Conservation (phyloP, 805 yeast genomes). For the Scheffersomyces ergatensis region DNA sequence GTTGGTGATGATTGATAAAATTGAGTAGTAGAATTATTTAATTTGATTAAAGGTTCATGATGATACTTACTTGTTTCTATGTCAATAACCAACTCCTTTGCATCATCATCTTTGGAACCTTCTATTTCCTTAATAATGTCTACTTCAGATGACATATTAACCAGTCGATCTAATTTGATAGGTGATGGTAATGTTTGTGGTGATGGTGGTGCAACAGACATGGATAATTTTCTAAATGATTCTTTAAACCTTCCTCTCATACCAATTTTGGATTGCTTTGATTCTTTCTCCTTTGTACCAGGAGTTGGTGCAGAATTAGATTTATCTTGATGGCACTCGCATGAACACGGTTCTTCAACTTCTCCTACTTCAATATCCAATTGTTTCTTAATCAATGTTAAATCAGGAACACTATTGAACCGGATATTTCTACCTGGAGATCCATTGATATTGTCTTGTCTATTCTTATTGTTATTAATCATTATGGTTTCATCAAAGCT, state of each 20-base stretch:
- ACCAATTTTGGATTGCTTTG: background rate
- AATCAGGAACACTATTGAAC: background rate
- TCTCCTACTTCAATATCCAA: background rate
- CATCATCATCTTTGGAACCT: background rate
- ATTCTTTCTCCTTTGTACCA: background rate
- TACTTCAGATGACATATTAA: background rate
- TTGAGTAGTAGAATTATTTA: background rate
- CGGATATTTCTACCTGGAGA: background rate
- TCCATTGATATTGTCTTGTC: background rate
- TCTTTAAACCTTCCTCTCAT: background rate
- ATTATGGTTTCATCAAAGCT: conserved; percentile 1
- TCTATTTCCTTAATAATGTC: background rate
- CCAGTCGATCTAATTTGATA: background rate
- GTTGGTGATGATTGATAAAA: background rate
- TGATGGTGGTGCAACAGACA: background rate
- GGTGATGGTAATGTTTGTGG: background rate
- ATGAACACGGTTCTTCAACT: background rate
- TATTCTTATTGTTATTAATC: too few relatives aligned
- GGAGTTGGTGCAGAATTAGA: background rate
- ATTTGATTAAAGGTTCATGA: background rate
- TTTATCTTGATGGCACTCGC: conserved; percentile 2
- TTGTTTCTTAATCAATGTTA: background rate
- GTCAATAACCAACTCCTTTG: background rate
- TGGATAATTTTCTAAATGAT: background rate
- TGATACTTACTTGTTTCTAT: background rate